Evolutionary conservation across 2,329 filamentous ascomycete genomes (phyloP), one percentile per base, ranked within the genome.

Genomic region (Fonsecaea monophora): DNA sequence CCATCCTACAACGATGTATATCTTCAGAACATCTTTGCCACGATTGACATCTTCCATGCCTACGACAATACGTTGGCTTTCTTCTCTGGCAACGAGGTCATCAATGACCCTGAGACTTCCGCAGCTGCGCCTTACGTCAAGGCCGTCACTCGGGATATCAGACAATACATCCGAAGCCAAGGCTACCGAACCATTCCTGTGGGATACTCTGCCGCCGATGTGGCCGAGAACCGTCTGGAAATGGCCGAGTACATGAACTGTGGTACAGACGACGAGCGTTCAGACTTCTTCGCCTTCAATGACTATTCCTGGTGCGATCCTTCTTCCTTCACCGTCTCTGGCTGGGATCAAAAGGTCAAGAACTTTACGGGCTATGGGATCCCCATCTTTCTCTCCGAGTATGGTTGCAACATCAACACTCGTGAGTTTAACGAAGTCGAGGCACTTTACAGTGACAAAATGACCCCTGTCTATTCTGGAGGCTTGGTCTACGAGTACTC

Each of bases 401-500:
- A 91, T 77, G 95, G 95, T 69, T 99, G 95, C 85, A 89, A 87
- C 80, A 90, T 86, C 77, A 93, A 92, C 84, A 87, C 83, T 67
- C 94, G 94, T 74, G 83, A 90, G 75, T 99, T 97, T 75, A 84
- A 88, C 67, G 94, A 97, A 82, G 81, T 97, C 60, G 79, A 80
- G 56, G 85, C 94, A 54, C 84, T 99, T 65, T 98, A 97, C 89
- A 87, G 83, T 80, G 80, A 79, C 21, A 78, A 97, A 67, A 98
- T 98, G 94, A 93, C 90, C 7, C 73, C 79, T 18, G 93, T 97
- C 74, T 98, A 97, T 86, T 97, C 94, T 48, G 95, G 95, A 75
- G 95, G 95, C 78, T 87, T 99, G 45, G 91, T 97, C 79, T 99
- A 97, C 82, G 94, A 98, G 81, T 99, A 97, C 84, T 89, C 91